Evolutionary conservation across 306 rosid genomes (phyloP).

Genomic region (Ammopiptanthus mongolicus): DNA sequence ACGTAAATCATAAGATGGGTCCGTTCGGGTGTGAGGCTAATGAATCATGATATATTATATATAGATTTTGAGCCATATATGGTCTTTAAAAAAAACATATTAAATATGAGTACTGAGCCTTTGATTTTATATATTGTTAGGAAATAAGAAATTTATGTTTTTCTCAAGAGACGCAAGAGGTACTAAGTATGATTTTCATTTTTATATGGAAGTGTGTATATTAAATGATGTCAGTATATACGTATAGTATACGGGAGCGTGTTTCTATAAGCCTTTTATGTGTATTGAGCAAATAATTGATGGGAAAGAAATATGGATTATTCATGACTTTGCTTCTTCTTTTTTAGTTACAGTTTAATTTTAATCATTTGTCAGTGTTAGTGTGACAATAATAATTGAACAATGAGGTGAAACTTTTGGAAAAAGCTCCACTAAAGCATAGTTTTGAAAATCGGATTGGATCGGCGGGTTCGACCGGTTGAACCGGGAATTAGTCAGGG

Average conservation of each 20-base stretch:
- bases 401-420: too few species aligned
- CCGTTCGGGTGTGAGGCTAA: neutral
- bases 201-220: slow-evolving; percentile 8
- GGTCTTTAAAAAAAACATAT: too few species aligned
- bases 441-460: too few species aligned
- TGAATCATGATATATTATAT: neutral
- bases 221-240: neutral
- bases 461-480: too few species aligned
- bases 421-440: too few species aligned
- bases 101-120: neutral
- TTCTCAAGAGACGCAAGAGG: neutral
- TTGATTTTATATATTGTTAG: slow-evolving; percentile 1
- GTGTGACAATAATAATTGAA: neutral
- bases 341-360: neutral
- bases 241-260: neutral
- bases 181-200: neutral
- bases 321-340: neutral
- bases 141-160: neutral
- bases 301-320: neutral
- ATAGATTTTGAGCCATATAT: neutral
- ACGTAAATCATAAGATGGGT: slow-evolving; percentile 36
- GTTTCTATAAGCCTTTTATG: neutral
- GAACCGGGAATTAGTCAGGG: too few species aligned
- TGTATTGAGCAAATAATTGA: neutral
- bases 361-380: neutral